Evolutionary conservation across 2,329 filamentous ascomycete genomes (phyloP).

Genomic region (Acrocalymma vagum): DNA sequence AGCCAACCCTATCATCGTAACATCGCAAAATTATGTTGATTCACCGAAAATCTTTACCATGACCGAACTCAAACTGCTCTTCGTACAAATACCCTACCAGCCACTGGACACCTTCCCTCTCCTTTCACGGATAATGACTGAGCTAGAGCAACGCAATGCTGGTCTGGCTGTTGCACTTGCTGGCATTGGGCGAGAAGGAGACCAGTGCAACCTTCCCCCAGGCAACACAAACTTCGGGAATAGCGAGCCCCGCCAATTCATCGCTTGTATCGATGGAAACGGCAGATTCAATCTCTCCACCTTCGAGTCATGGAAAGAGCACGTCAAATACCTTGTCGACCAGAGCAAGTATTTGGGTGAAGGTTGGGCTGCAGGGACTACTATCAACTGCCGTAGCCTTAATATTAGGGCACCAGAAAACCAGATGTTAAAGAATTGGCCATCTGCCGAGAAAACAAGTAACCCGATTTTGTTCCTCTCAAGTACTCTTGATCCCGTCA

Average conservation of each 20-base stretch:
- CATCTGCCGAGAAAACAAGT: constrained; percentile 10
- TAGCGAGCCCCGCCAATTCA: constrained; percentile 16
- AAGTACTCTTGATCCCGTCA: constrained; percentile 19
- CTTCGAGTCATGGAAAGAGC: constrained; percentile 6
- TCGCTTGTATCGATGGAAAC: constrained; percentile 22
- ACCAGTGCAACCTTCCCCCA: no score
- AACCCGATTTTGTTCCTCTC: constrained; percentile 21
- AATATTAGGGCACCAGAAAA: constrained; percentile 13
- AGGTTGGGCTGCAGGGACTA: constrained; percentile 14
- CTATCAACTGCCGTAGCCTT: constrained; percentile 12
- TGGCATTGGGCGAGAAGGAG: neutral
- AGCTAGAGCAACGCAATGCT: constrained; percentile 17
- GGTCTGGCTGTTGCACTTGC: neutral
- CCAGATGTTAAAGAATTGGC: constrained; percentile 16
- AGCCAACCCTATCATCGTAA: constrained; percentile 13
- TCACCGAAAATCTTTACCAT: constrained; percentile 15
- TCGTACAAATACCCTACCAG: constrained; percentile 7
- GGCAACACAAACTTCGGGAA: neutral
- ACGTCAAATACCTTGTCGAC: constrained; percentile 8
- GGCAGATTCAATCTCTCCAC: constrained; percentile 16
- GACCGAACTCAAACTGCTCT: constrained; percentile 6
- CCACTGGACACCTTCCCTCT: constrained; percentile 8
- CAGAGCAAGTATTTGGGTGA: constrained; percentile 19
- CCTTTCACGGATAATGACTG: constrained; percentile 8
- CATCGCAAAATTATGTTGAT: neutral